phyloP scores from a whole-genome alignment of 441 rosid species.

The Lagerstroemia fauriei region DNA sequence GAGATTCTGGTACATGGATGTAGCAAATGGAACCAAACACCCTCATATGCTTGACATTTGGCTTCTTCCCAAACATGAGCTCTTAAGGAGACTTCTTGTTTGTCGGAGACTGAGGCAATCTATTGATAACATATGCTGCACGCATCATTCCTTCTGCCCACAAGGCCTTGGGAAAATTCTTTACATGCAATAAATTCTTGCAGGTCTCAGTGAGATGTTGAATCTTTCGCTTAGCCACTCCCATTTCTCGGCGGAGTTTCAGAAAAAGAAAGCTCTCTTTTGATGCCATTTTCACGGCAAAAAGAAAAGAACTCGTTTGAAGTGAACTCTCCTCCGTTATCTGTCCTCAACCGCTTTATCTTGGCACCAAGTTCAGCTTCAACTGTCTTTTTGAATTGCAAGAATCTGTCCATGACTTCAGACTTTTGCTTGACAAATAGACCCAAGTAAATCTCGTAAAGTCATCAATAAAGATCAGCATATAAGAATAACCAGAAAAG shows the following conservation, averaged over 20 bases:
- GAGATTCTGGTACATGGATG: slow-evolving; percentile 4
- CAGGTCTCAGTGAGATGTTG: slow-evolving; percentile 10
- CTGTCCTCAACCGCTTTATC: slow-evolving; percentile 6
- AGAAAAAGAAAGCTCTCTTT: neutral
- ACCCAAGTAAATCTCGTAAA: slow-evolving; percentile 26
- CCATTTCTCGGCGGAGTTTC: slow-evolving; percentile 11
- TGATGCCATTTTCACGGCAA: slow-evolving; percentile 9
- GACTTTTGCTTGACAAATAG: slow-evolving; percentile 24
- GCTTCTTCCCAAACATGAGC: neutral
- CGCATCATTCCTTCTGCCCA: slow-evolving; percentile 26
- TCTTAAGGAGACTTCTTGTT: slow-evolving; percentile 12
- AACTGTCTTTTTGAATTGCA: slow-evolving; percentile 18
- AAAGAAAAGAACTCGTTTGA: neutral
- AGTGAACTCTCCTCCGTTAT: slow-evolving; percentile 27
- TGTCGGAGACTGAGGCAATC: slow-evolving; percentile 17
- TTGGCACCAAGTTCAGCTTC: slow-evolving; percentile 21
- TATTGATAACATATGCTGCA: too few species aligned
- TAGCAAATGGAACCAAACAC: slow-evolving; percentile 14
- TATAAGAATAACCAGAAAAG: neutral
- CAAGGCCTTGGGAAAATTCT: slow-evolving; percentile 5
- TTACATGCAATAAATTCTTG: slow-evolving; percentile 17
- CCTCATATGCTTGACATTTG: neutral
- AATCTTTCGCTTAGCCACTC: slow-evolving; percentile 23
- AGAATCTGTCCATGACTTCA: slow-evolving; percentile 17
- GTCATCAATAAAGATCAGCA: slow-evolving; percentile 9